Conservation (phyloP, 2,329 filamentous ascomycete genomes). For the Dissoconium aciculare region DNA sequence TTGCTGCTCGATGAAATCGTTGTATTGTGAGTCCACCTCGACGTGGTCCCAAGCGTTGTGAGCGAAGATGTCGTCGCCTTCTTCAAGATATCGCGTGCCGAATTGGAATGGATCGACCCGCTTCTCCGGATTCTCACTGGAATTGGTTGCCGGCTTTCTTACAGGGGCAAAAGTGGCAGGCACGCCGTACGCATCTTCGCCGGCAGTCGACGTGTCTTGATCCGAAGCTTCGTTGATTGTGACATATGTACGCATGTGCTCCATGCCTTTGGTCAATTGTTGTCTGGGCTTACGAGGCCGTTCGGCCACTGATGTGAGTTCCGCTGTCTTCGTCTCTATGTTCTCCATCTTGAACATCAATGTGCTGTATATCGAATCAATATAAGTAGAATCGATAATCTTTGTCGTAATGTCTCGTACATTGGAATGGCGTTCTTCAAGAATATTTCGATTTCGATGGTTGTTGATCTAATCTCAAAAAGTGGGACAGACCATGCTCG, state of each 20-base stretch:
- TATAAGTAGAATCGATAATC: no score
- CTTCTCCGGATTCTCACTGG: conserved; percentile 64
- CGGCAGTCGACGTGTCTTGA: conserved; percentile 11
- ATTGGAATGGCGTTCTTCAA: no score
- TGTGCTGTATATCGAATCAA: no score
- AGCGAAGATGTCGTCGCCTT: conserved; percentile 81
- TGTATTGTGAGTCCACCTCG: conserved; percentile 77
- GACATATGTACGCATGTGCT: conserved; percentile 37
- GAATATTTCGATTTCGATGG: no score
- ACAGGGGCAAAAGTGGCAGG: conserved; percentile 32
- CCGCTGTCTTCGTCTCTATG: no score
- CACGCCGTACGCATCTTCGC: conserved; percentile 36
- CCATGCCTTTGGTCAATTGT: conserved; percentile 38
- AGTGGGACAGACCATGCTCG: no score
- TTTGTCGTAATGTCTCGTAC: no score
- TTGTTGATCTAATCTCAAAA: no score
- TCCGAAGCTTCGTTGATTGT: conserved; percentile 26
- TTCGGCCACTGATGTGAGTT: no score
- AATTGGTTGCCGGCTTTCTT: conserved; percentile 40
- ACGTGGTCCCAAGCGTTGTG: conserved; percentile 99
- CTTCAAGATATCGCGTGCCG: conserved; percentile 69
- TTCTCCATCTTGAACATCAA: no score
- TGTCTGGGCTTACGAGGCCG: conserved; percentile 25
- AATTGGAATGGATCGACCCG: conserved; percentile 89
- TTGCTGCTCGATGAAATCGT: conserved; percentile 71